phyloP scores from a whole-genome alignment of 1,139 yeast genomes.

The Magnusiomyces ingens region DNA sequence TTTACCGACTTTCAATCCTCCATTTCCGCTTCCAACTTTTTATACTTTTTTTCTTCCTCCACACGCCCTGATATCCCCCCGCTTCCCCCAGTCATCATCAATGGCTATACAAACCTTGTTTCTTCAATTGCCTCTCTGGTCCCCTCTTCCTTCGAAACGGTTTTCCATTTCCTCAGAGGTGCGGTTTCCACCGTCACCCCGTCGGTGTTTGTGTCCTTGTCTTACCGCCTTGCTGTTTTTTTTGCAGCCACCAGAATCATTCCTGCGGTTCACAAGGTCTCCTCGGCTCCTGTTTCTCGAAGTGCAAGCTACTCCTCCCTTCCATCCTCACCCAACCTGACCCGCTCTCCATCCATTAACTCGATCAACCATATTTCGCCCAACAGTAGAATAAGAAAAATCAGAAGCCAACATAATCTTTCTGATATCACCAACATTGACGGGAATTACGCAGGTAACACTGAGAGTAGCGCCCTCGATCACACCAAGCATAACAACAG shows the following conservation, averaged over 20 bases:
- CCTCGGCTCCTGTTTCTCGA: slow-evolving; percentile 7
- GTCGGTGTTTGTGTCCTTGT: slow-evolving; percentile 71
- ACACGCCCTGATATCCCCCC: slow-evolving; percentile 26
- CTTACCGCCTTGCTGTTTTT: slow-evolving; percentile 79
- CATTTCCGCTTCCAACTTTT: slow-evolving; percentile 23
- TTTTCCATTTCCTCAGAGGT: slow-evolving; percentile 60
- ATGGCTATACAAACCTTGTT: slow-evolving; percentile 36
- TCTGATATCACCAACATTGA: no score
- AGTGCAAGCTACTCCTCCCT: slow-evolving; percentile 1
- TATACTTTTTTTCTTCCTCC: slow-evolving; percentile 23
- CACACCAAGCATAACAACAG: no score
- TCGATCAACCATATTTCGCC: background rate
- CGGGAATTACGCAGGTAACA: no score
- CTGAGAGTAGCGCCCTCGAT: no score
- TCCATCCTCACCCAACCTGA: background rate
- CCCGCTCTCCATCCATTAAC: slow-evolving; percentile 26
- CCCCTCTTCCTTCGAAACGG: slow-evolving; percentile 47
- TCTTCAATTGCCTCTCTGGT: slow-evolving; percentile 40
- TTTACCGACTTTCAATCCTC: slow-evolving; percentile 62
- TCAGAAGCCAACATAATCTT: background rate
- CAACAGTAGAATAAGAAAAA: slow-evolving; percentile 1
- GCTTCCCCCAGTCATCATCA: slow-evolving; percentile 34
- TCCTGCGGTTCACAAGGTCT: slow-evolving; percentile 40
- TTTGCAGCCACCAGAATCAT: slow-evolving; percentile 92
- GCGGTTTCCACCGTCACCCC: slow-evolving; percentile 74